phyloP scores from a whole-genome alignment of 2,329 filamentous ascomycete species.

The Tolypocladium ophioglossoides region DNA sequence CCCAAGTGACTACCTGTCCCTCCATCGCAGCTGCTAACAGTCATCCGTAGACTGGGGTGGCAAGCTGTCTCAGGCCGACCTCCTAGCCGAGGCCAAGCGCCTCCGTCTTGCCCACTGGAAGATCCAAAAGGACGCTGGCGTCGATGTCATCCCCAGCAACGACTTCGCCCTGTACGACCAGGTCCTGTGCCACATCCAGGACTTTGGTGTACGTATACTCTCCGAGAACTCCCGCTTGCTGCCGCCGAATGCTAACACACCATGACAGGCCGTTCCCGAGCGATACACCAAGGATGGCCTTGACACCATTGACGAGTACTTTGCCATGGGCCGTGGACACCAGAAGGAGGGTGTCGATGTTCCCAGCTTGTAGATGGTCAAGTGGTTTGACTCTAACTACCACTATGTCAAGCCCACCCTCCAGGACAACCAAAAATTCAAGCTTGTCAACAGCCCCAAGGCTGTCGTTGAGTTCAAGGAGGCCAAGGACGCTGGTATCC shows the following conservation, averaged over 20 bases:
- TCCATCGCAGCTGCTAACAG: slow-evolving; percentile 13
- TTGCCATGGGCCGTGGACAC: slow-evolving; percentile 98
- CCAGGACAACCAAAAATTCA: slow-evolving; percentile 94
- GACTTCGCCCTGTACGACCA: slow-evolving; percentile 99
- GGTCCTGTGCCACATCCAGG: slow-evolving; percentile 94
- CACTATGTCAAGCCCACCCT: slow-evolving; percentile 99
- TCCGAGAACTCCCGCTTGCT: not conserved
- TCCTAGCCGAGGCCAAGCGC: slow-evolving; percentile 91
- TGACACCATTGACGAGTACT: slow-evolving; percentile 88
- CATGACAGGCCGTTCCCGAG: slow-evolving; percentile 68
- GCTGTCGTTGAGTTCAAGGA: slow-evolving; percentile 89
- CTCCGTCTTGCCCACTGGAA: slow-evolving; percentile 97
- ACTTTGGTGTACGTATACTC: slow-evolving; percentile 67
- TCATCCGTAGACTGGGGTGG: slow-evolving; percentile 59
- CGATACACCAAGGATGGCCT: slow-evolving; percentile 88
- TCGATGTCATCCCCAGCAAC: slow-evolving; percentile 97
- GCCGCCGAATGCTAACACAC: slow-evolving; percentile 3
- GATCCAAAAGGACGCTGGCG: slow-evolving; percentile 97
- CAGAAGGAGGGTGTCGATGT: slow-evolving; percentile 93
- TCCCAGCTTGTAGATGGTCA: slow-evolving; percentile 95
- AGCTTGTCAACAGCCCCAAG: slow-evolving; percentile 79
- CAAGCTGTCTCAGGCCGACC: slow-evolving; percentile 85
- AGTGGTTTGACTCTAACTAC: slow-evolving; percentile 99
- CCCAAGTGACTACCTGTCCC: slow-evolving; percentile 10
- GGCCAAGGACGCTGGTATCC: slow-evolving; percentile 93